Percentiles rank a stretch among this genome's conserved stretches.
phyloP scores from a whole-genome alignment of 306 rosid species.

The Argentina anserina region DNA sequence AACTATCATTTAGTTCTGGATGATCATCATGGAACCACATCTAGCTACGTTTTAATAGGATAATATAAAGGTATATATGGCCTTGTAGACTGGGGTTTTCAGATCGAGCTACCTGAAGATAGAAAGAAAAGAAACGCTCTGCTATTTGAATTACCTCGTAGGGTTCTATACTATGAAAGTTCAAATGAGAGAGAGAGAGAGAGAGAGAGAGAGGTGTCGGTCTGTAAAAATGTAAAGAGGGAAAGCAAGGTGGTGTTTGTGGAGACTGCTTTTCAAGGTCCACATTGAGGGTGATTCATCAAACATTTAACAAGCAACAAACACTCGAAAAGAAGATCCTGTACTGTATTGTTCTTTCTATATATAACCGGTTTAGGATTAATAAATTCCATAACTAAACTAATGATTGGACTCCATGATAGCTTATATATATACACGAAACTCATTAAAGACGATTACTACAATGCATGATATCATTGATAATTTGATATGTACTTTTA shows the following conservation, averaged over 20 bases:
- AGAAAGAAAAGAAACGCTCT: slow-evolving; percentile 15
- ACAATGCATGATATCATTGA: background rate
- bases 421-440: background rate
- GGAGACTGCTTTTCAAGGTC: slow-evolving; percentile 32
- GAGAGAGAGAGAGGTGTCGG: slow-evolving; percentile 6
- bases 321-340: slow-evolving; percentile 12
- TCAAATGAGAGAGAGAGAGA: slow-evolving; percentile 18
- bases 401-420: background rate
- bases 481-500: too few species aligned
- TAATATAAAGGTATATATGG: background rate
- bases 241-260: slow-evolving; percentile 35
- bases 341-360: background rate
- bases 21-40: slow-evolving; percentile 11
- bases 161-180: slow-evolving; percentile 27
- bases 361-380: background rate
- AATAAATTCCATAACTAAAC: background rate
- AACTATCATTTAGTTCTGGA: slow-evolving; percentile 25
- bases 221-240: slow-evolving; percentile 33
- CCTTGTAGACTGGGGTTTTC: slow-evolving; percentile 9
- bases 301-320: background rate
- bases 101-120: slow-evolving; percentile 16
- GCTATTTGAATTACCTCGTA: slow-evolving; percentile 28
- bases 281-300: slow-evolving; percentile 27
- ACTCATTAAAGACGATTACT: background rate
- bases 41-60: background rate